Conservation (phyloP, 345 rosid genomes). For the Brassica rapa region DNA sequence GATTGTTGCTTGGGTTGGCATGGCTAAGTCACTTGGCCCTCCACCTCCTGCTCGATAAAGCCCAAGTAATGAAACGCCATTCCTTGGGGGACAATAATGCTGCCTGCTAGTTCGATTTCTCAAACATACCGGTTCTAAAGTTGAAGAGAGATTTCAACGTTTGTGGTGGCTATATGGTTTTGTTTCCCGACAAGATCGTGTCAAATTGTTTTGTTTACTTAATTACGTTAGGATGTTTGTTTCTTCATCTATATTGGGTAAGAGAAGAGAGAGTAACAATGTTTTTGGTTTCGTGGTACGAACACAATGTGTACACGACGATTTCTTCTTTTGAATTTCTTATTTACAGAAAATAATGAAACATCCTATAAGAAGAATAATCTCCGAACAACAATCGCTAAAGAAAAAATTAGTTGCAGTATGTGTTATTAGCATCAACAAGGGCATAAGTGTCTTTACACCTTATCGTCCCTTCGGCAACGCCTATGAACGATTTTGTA, state of each 20-base stretch:
- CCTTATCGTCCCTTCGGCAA: neutral
- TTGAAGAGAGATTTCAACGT: neutral
- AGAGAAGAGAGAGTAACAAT: neutral
- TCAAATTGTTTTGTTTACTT: neutral
- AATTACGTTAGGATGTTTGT: slow-evolving; percentile 12
- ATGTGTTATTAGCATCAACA: too few species aligned
- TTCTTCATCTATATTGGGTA: neutral
- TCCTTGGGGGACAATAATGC: neutral
- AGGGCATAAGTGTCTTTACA: too few species aligned
- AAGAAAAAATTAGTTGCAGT: too few species aligned
- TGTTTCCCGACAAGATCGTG: neutral
- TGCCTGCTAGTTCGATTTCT: neutral
- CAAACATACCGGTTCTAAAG: neutral
- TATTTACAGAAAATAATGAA: neutral
- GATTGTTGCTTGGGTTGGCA: slow-evolving; percentile 79
- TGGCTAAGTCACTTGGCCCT: slow-evolving; percentile 86
- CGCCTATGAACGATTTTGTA: neutral
- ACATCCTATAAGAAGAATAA: neutral
- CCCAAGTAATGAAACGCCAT: neutral
- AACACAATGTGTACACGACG: neutral
- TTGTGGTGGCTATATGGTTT: slow-evolving; percentile 14
- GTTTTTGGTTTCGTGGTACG: slow-evolving; percentile 17
- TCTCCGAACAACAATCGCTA: too few species aligned
- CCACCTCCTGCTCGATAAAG: slow-evolving; percentile 43
- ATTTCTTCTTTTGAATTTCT: neutral